Percentiles rank a stretch among this genome's conserved stretches.
These are phyloP conservation scores for Colletotrichum falcatum DNA, from an alignment of 2,329 filamentous ascomycete genomes.

Conservation along the genomic window DNA sequence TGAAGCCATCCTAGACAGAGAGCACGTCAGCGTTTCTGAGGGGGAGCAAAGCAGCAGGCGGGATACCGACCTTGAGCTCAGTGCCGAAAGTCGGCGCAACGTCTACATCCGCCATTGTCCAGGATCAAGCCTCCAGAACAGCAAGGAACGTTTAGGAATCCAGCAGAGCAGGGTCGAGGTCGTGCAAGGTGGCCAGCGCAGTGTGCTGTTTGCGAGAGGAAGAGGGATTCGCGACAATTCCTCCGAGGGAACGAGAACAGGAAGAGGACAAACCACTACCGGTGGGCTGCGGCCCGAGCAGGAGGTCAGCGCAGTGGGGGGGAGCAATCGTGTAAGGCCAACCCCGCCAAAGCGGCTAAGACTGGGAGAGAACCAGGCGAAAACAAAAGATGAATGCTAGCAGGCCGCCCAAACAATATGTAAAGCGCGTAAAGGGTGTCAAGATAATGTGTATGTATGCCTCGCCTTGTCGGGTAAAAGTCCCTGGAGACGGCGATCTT, in stretches of 20 bases:
- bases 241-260: conserved; percentile 33
- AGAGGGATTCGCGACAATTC: conserved; percentile 23
- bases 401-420: conserved; percentile 33
- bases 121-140: conserved; percentile 21
- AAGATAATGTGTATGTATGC: conserved; percentile 15
- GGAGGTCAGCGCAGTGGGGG: conserved; percentile 28
- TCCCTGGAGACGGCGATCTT: conserved; percentile 24
- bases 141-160: conserved; percentile 24
- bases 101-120: conserved; percentile 82
- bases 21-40: conserved; percentile 38
- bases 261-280: conserved; percentile 33
- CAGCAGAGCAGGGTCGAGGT: conserved; percentile 9
- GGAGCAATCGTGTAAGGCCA: conserved; percentile 34
- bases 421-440: conserved; percentile 13
- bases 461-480: conserved; percentile 16
- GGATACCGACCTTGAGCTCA: conserved; percentile 83
- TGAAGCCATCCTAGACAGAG: conserved; percentile 89
- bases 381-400: conserved; percentile 29
- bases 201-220: conserved; percentile 12
- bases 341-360: conserved; percentile 39
- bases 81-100: conserved; percentile 88
- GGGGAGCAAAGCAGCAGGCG: conserved; percentile 6
- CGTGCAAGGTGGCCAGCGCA: background rate
- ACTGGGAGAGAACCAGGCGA: conserved; percentile 32
- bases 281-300: conserved; percentile 37